Base-by-base conservation (phyloP, 768 basidiomycete genomes). In the Gelatoporia subvermispora region DNA sequence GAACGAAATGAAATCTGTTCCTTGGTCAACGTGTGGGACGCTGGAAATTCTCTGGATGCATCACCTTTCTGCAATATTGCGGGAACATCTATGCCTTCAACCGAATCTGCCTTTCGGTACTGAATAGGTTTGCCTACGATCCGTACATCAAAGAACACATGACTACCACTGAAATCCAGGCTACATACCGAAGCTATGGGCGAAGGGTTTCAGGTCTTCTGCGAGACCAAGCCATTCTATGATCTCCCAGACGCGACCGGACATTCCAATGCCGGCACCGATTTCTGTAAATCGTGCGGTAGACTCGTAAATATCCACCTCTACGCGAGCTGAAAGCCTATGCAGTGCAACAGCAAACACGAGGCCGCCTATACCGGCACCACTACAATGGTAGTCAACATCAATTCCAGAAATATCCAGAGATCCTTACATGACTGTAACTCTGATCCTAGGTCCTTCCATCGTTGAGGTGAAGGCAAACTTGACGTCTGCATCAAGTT, bases 211-310 rank as follows among this genome's bases (percentile, higher is more conserved):
- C 43, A 64, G 56, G 1, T 56, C 52, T 5, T 53, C 45, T 2
- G 51, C 63, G 37, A 68, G 41, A 7, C 65, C 65, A 2, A 66
- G 50, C 16, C 49, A 43, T 13, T 54, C 10, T 15, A 65, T 48
- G 43, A 65, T 56, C 47, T 50, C 40, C 65, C 60, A 67, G 3
- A 65, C 56, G 39, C 64, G 41, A n/a, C 52, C 47, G 60, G 63
- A 66, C 7, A 68, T 56, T 51, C 61, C 64, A 5, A 69, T 58
- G 0, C 69, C 70, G 2, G 77, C 77, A 5, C 76, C 76, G 24
- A 77, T 75, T 52, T 79, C 76, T 41, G 64, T 72, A 60, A 77
- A 75, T 18, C 65, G 66, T 2, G 59, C 67, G 1, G 76, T 68
- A 1, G 66, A 60, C 45, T 68, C 67, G 40, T 31, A 31, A 5